A percentile compares a stretch with the other conserved stretches of the same genome.
Evolutionary conservation across 306 rosid species (phyloP).

Genomic region (Pyrus communis): DNA sequence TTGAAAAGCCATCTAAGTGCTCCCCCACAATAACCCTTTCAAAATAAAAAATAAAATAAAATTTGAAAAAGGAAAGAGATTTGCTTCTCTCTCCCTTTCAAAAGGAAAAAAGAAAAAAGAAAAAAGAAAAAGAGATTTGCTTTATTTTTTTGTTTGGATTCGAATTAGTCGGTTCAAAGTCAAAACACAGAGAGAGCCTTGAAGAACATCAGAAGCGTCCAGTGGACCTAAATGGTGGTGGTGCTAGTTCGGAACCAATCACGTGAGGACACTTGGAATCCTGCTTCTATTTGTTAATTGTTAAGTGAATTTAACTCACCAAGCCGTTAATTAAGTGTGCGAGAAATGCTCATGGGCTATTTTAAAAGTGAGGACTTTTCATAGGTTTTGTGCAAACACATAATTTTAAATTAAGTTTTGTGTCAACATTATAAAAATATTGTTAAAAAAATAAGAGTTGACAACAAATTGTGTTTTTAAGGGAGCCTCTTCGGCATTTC

Average conservation of each 20-base stretch:
- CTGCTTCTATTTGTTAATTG: not conserved
- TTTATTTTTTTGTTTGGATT: not conserved
- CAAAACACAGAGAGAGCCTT: constrained; percentile 1
- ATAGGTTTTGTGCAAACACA: no score
- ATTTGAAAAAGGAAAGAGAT: no score
- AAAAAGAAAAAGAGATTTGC: not conserved
- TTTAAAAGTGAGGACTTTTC: no score
- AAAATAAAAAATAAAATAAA: not conserved
- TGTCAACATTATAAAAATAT: no score
- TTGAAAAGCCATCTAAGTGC: constrained; percentile 7
- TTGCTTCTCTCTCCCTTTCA: no score
- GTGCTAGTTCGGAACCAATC: not conserved
- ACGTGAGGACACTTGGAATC: not conserved
- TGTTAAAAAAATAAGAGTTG: no score
- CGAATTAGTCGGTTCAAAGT: not conserved
- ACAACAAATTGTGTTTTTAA: no score
- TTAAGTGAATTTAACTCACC: no score
- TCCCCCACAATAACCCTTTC: not conserved
- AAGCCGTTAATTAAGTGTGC: no score
- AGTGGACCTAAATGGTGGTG: not conserved
- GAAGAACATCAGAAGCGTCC: not conserved
- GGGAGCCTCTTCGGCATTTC: fast-evolving
- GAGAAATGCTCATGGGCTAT: no score
- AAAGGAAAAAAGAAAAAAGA: no score
- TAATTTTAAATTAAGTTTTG: no score